These are phyloP conservation scores for Coniochaeta sp. DNA, from an alignment of 2,329 filamentous ascomycete genomes.

Conservation along the genomic window DNA sequence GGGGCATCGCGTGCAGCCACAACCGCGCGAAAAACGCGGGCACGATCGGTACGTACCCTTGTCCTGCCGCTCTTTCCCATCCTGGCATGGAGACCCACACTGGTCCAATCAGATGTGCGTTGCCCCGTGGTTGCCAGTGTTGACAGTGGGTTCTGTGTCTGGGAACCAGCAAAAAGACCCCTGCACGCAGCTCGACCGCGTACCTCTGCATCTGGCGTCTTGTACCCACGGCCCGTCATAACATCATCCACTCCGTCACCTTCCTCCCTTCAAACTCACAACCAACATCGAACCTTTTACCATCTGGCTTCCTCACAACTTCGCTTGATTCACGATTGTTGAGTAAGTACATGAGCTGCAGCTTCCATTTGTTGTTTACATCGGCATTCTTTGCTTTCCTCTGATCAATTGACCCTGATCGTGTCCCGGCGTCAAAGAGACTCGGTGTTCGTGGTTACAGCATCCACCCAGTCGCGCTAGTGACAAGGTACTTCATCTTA, in stretches of 20 bases:
- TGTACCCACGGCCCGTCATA: constrained; percentile 14
- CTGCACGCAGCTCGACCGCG: constrained; percentile 20
- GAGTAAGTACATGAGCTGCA: not conserved
- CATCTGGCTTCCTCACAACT: not conserved
- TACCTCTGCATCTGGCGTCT: constrained; percentile 8
- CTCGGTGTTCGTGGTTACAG: not conserved
- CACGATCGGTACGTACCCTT: constrained; percentile 4
- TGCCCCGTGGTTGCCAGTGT: constrained; percentile 50
- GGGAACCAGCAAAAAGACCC: constrained; percentile 5
- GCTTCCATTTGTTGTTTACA: not conserved
- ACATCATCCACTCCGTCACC: constrained; percentile 1
- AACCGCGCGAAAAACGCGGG: constrained; percentile 17
- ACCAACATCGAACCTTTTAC: not conserved
- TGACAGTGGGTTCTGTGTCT: constrained; percentile 25
- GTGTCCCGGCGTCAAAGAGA: not conserved
- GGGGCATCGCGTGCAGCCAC: constrained; percentile 15
- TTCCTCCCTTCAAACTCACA: not conserved
- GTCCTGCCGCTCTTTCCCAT: constrained; percentile 7
- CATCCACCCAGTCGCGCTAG: constrained; percentile 8
- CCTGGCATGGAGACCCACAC: constrained; percentile 3
- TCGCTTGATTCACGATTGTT: not conserved
- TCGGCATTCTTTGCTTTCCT: not conserved
- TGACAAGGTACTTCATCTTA: constrained; percentile 14
- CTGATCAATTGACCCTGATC: not conserved
- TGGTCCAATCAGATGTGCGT: constrained; percentile 40